These are phyloP conservation scores for Cenchrus purpureus DNA, from an alignment of 176 grass and related monocot genomes.

Conservation along the genomic window DNA sequence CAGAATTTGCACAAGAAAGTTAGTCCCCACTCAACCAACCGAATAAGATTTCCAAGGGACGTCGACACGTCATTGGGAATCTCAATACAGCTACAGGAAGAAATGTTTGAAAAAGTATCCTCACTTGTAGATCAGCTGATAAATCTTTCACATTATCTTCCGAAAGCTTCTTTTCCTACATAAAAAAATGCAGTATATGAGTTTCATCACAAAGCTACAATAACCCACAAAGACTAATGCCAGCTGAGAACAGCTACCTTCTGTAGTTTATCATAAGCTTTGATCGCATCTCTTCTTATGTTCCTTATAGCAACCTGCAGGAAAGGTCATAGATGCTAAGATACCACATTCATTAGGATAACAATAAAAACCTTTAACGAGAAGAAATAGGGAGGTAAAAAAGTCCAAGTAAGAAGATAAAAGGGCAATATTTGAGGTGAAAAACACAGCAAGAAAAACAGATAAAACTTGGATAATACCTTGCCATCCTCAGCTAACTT, in stretches of 20 bases:
- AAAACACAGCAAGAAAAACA: constrained; percentile 13
- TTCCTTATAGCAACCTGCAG: constrained; percentile 88
- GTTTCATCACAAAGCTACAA: constrained; percentile 26
- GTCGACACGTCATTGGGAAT: not conserved
- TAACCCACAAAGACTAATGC: not conserved
- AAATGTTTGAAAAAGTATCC: constrained; percentile 25
- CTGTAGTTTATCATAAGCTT: constrained; percentile 95
- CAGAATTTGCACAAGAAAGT: constrained; percentile 46
- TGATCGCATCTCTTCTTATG: constrained; percentile 92
- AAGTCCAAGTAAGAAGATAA: not conserved
- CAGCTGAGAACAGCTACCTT: constrained; percentile 68
- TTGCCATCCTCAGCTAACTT: constrained; percentile 95
- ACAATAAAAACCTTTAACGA: no score
- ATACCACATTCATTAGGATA: not conserved
- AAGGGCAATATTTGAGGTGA: not conserved
- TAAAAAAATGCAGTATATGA: constrained; percentile 22
- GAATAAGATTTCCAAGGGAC: constrained; percentile 21
- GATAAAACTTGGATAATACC: constrained; percentile 46
- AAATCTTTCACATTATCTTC: constrained; percentile 99
- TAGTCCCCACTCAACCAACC: constrained; percentile 27
- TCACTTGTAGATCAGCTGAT: constrained; percentile 88
- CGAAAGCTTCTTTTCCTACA: constrained; percentile 98
- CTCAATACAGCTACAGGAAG: not conserved
- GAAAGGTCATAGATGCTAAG: constrained; percentile 1
- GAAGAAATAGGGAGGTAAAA: not conserved